Percentiles rank a stretch among this genome's conserved stretches.
Conservation (phyloP, 306 rosid species). For the Benincasa hispida region DNA sequence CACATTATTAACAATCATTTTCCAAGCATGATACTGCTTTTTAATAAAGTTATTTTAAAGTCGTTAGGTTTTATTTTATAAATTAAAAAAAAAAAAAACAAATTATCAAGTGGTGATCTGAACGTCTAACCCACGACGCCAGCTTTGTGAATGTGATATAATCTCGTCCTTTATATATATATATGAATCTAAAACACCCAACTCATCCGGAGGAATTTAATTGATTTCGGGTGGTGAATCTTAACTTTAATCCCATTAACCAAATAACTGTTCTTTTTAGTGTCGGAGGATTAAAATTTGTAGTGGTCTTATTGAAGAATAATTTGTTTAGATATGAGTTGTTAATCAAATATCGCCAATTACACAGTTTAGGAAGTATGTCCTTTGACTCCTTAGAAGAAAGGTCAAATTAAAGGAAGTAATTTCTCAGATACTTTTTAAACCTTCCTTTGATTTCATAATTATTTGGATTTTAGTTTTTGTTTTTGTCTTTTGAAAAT, state of each 20-base stretch:
- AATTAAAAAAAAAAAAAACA: no score
- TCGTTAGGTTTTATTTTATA: not conserved
- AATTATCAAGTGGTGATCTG: not conserved
- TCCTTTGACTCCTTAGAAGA: no score
- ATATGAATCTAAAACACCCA: not conserved
- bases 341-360: no score
- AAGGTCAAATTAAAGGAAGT: no score
- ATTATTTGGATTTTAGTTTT: no score
- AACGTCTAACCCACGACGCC: not conserved
- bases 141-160: not conserved
- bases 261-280: not conserved
- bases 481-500: no score
- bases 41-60: not conserved
- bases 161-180: not conserved
- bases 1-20: constrained; percentile 1
- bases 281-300: no score
- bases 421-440: no score
- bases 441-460: no score
- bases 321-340: no score
- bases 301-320: no score
- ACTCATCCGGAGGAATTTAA: not conserved
- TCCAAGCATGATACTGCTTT: not conserved
- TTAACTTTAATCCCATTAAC: not conserved
- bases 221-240: not conserved
- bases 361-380: no score